Conservation (phyloP, 345 rosid species). For the Lenwebbia sp. region DNA sequence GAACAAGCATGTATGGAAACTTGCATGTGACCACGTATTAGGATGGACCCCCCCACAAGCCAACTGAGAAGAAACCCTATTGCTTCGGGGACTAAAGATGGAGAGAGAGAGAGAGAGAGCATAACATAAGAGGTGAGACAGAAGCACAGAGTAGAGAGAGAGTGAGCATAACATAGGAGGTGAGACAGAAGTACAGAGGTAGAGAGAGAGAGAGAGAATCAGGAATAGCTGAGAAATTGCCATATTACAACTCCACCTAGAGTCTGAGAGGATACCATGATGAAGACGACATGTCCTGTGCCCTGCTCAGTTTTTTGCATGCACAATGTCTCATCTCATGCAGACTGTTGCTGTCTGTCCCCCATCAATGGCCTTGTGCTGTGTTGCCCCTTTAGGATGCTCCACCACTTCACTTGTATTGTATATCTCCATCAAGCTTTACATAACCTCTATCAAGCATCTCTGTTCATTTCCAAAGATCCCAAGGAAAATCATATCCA, state of each 20-base stretch:
- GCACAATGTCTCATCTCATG: not conserved
- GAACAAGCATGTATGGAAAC: not conserved
- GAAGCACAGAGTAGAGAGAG: no score
- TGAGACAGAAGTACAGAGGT: no score
- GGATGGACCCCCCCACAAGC: not conserved
- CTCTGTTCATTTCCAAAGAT: not conserved
- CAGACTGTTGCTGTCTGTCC: not conserved
- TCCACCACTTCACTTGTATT: not conserved
- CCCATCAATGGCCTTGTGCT: not conserved
- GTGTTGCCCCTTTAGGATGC: not conserved
- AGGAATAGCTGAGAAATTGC: not conserved
- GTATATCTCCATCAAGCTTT: not conserved
- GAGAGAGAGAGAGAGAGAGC: not conserved
- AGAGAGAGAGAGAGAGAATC: not conserved
- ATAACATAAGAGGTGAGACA: no score
- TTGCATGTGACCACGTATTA: not conserved
- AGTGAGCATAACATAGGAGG: no score
- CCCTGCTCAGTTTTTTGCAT: not conserved
- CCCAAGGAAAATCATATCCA: not conserved
- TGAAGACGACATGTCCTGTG: not conserved
- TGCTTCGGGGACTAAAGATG: not conserved
- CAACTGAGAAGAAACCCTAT: not conserved
- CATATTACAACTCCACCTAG: not conserved
- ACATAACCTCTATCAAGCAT: not conserved
- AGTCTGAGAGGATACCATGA: not conserved